Conservation (phyloP, 345 rosid species). For the Citrus trifoliata region DNA sequence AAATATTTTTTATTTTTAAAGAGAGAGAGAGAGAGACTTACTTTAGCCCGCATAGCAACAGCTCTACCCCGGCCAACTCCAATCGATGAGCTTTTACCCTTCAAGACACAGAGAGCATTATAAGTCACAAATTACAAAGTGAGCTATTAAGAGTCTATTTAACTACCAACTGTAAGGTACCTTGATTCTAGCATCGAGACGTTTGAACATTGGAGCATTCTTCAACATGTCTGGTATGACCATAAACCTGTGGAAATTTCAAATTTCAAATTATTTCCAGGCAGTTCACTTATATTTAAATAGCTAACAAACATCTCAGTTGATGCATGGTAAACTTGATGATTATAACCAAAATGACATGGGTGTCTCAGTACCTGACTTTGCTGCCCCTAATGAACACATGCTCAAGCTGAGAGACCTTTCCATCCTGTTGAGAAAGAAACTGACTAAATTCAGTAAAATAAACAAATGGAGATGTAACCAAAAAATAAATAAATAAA, state of each 20-base stretch:
- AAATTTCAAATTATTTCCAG: conserved; percentile 7
- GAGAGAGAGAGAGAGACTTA: conserved; percentile 31
- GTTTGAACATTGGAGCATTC: conserved; percentile 97
- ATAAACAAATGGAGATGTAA: neutral
- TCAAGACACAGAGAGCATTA: conserved; percentile 22
- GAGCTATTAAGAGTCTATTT: neutral
- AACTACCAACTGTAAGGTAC: conserved; percentile 25
- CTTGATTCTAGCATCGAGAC: conserved; percentile 84
- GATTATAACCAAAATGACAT: neutral
- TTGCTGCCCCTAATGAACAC: conserved; percentile 95
- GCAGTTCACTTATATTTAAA: neutral
- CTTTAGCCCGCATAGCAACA: conserved; percentile 85
- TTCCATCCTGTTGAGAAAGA: conserved; percentile 69
- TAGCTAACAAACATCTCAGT: neutral
- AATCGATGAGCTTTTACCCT: conserved; percentile 87
- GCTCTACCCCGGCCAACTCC: conserved; percentile 97
- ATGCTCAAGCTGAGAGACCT: conserved; percentile 96
- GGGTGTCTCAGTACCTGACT: conserved; percentile 63
- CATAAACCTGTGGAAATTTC: conserved; percentile 68
- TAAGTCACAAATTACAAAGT: neutral
- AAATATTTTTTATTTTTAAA: neutral
- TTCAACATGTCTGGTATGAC: conserved; percentile 99
- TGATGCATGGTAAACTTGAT: neutral
- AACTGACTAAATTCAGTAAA: neutral
- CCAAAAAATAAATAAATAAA: neutral